Conservation (phyloP, 1,284 basidiomycete genomes). For the Ganoderma resinaceum region DNA sequence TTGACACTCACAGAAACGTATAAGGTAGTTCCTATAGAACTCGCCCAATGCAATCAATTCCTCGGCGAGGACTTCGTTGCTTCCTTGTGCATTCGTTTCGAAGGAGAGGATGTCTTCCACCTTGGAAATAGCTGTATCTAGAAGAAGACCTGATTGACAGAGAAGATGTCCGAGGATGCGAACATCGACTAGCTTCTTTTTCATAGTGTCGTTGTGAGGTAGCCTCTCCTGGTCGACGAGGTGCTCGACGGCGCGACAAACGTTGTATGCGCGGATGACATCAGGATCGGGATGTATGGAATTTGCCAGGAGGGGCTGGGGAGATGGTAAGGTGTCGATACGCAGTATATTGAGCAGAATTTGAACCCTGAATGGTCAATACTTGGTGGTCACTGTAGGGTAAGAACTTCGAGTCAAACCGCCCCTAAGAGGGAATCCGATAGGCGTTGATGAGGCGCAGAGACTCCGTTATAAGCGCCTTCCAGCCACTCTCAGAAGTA, state of each 20-base stretch:
- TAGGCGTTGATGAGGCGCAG: too few species aligned
- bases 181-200: background rate
- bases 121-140: background rate
- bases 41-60: background rate
- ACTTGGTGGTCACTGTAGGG: too few species aligned
- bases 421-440: too few species aligned
- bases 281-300: background rate
- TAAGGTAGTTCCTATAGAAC: background rate
- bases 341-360: background rate
- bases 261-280: background rate
- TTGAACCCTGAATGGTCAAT: too few species aligned
- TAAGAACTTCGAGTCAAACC: too few species aligned
- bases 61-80: background rate
- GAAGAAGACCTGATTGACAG: background rate
- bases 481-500: too few species aligned
- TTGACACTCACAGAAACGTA: background rate
- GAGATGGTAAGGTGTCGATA: background rate
- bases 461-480: too few species aligned
- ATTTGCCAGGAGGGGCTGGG: background rate
- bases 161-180: conserved; percentile 4
- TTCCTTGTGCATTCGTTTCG: background rate
- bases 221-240: background rate
- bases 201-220: background rate
- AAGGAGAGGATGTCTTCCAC: background rate
- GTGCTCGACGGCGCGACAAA: background rate